phyloP scores from a whole-genome alignment of 768 basidiomycete species.

The Pulveroboletus sp. region DNA sequence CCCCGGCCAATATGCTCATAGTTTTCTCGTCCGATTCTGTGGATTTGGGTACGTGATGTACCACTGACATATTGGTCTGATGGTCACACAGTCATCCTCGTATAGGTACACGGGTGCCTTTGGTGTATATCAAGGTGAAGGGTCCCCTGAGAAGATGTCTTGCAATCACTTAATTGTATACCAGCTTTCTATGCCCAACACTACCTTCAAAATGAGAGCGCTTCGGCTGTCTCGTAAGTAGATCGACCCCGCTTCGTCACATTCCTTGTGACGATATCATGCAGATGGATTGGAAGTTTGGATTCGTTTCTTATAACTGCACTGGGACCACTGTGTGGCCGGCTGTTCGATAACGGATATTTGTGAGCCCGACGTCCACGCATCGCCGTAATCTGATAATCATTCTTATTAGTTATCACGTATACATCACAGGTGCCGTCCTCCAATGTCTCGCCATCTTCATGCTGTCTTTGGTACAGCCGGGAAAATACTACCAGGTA shows the following conservation, averaged over 20 bases:
- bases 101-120: slow-evolving; percentile 19
- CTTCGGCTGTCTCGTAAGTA: slow-evolving; percentile 26
- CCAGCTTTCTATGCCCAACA: slow-evolving; percentile 21
- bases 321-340: slow-evolving; percentile 22
- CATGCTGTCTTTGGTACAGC: slow-evolving; percentile 35
- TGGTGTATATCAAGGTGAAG: slow-evolving; percentile 27
- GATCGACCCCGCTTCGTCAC: too few species aligned
- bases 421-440: slow-evolving; percentile 23
- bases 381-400: background rate
- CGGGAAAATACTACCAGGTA: slow-evolving; percentile 19
- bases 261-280: background rate
- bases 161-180: background rate
- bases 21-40: slow-evolving; percentile 26
- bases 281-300: slow-evolving; percentile 27
- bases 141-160: background rate
- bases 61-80: background rate
- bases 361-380: slow-evolving; percentile 15
- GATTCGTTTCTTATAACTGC: slow-evolving; percentile 12
- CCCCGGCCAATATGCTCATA: background rate
- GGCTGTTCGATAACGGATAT: slow-evolving; percentile 25
- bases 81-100: background rate
- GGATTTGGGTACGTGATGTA: slow-evolving; percentile 19
- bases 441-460: slow-evolving; percentile 32
- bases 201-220: slow-evolving; percentile 17
- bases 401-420: slow-evolving; percentile 5